Conservation (phyloP, 1,139 yeast species). For the Lodderomyces orthopsilosis region DNA sequence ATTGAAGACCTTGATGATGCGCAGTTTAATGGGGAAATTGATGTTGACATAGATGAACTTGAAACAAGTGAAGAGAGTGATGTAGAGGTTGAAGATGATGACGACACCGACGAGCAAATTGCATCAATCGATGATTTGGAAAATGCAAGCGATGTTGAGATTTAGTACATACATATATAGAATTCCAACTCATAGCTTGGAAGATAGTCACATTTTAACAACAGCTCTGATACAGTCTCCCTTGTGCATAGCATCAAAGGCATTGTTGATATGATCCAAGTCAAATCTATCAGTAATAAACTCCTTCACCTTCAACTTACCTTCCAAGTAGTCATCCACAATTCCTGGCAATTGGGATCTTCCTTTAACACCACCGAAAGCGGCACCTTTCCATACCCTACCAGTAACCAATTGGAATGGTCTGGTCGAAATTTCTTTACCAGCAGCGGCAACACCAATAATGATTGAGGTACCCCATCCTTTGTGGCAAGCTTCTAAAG, state of each 20-base stretch:
- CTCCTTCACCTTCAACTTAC: constrained; percentile 87
- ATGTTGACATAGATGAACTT: constrained; percentile 18
- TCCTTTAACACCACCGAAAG: constrained; percentile 98
- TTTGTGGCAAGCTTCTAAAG: constrained; percentile 95
- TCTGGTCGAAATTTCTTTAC: constrained; percentile 92
- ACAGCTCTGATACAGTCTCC: constrained; percentile 96
- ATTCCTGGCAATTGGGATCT: constrained; percentile 91
- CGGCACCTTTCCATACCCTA: constrained; percentile 97
- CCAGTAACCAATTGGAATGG: constrained; percentile 99
- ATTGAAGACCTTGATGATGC: constrained; percentile 44
- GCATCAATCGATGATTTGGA: constrained; percentile 11
- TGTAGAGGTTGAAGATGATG: constrained; percentile 20
- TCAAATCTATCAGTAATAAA: constrained; percentile 89
- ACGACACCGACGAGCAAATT: constrained; percentile 19
- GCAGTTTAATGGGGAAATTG: constrained; percentile 24
- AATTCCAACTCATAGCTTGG: constrained; percentile 7
- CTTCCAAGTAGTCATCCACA: constrained; percentile 80
- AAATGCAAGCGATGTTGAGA: constrained; percentile 29
- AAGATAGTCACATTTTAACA: constrained; percentile 39
- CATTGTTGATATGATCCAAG: constrained; percentile 74
- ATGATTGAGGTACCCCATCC: constrained; percentile 97
- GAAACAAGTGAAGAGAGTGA: constrained; percentile 23
- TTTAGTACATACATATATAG: constrained; percentile 15
- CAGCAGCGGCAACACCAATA: constrained; percentile 98
- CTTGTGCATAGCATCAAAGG: constrained; percentile 91